Percentiles rank a stretch among this genome's conserved stretches.
Evolutionary conservation across 75 land plant genomes (phyloP).

Genomic region (Pinus tabuliformis): DNA sequence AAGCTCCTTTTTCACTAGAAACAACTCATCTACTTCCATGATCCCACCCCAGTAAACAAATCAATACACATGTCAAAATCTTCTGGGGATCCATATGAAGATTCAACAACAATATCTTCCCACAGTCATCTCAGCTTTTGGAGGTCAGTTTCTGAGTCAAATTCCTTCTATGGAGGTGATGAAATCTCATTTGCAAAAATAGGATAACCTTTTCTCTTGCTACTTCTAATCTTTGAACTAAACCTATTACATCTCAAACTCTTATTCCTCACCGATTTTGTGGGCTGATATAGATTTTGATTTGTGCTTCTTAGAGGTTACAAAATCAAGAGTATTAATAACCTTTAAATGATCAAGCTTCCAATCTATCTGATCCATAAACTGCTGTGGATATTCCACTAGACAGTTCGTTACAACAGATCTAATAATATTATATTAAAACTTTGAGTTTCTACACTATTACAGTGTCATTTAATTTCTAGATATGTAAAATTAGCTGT

Average conservation of each 20-base stretch:
- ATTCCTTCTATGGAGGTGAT: conserved; percentile 12
- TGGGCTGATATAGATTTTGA: conserved; percentile 1
- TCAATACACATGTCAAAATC: conserved; percentile 27
- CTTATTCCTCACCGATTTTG: conserved; percentile 1
- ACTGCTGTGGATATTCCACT: too few species aligned
- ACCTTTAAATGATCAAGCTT: conserved; percentile 23
- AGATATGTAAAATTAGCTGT: too few species aligned
- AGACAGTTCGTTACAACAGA: too few species aligned
- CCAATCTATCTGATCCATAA: conserved; percentile 33
- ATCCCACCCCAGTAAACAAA: conserved; percentile 30
- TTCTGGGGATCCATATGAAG: neutral
- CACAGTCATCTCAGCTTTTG: conserved; percentile 28
- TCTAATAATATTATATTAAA: too few species aligned
- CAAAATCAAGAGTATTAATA: neutral
- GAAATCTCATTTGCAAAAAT: conserved; percentile 5
- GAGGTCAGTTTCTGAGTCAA: neutral
- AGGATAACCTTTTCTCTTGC: conserved; percentile 7
- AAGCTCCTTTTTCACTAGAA: conserved; percentile 28
- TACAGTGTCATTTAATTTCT: too few species aligned
- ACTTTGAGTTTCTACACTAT: too few species aligned
- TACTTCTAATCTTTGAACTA: conserved; percentile 1
- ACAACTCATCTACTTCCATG: conserved; percentile 34
- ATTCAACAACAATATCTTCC: conserved; percentile 22
- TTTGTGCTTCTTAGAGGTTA: conserved; percentile 10
- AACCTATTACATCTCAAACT: neutral